Conservation (phyloP, 768 basidiomycete genomes). For the Hericium alpestre region DNA sequence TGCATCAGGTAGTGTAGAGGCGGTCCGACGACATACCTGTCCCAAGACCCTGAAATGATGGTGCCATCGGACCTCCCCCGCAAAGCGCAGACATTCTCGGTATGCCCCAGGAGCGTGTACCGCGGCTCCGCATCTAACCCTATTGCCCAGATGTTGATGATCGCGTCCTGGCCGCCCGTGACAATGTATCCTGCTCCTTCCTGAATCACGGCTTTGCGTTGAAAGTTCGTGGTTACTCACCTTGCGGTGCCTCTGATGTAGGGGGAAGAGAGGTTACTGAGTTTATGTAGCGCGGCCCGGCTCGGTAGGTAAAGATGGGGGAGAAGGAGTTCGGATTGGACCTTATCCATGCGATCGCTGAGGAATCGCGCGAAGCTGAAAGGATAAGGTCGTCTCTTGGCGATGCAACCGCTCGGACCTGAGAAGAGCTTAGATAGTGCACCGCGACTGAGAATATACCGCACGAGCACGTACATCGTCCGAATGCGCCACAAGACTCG, state of each 20-base stretch:
- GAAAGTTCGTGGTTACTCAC: conserved; percentile 26
- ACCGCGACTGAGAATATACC: neutral
- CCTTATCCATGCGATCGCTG: conserved; percentile 79
- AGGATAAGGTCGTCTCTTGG: conserved; percentile 71
- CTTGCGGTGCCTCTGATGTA: conserved; percentile 55
- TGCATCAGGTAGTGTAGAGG: neutral
- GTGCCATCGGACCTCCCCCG: conserved; percentile 57
- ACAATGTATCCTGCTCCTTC: conserved; percentile 51
- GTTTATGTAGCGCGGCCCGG: conserved; percentile 71
- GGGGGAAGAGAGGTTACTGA: conserved; percentile 63
- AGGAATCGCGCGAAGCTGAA: conserved; percentile 86
- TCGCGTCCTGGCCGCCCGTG: conserved; percentile 81
- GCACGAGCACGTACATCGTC: conserved; percentile 50
- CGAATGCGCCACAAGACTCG: conserved; percentile 57
- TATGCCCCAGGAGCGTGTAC: conserved; percentile 80
- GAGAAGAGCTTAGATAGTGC: conserved; percentile 16
- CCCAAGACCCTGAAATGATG: conserved; percentile 95
- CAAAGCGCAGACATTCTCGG: conserved; percentile 82
- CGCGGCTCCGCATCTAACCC: conserved; percentile 61
- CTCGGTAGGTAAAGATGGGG: conserved; percentile 42
- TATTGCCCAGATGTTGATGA: conserved; percentile 76
- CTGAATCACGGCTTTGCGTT: conserved; percentile 6
- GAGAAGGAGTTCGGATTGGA: conserved; percentile 39
- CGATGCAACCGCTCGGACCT: conserved; percentile 79
- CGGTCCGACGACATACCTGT: conserved; percentile 51